These are phyloP conservation scores for Pseudotsuga menziesii DNA, from an alignment of 75 land plant species.

Conservation along the genomic window DNA sequence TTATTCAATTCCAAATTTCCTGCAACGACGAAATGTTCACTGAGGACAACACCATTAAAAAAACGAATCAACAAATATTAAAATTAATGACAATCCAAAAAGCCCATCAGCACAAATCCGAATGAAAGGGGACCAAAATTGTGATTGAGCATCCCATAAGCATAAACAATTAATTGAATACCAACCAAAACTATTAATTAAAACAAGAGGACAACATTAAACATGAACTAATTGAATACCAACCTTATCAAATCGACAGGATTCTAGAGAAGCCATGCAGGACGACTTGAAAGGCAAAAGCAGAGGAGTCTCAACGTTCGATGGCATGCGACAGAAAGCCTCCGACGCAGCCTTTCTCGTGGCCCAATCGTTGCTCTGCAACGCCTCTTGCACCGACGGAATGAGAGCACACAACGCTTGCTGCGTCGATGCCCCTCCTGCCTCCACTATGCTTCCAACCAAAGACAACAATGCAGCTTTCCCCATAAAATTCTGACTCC, in stretches of 20 bases:
- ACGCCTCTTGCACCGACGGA: slow-evolving; percentile 36
- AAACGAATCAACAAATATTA: background rate
- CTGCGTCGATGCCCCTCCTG: slow-evolving; percentile 28
- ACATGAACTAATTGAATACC: background rate
- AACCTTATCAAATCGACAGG: slow-evolving; percentile 87
- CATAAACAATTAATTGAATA: background rate
- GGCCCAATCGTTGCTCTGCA: slow-evolving; percentile 72
- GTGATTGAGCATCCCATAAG: background rate
- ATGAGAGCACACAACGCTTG: slow-evolving; percentile 34
- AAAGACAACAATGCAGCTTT: slow-evolving; percentile 66
- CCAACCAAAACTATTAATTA: too few species aligned
- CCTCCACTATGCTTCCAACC: slow-evolving; percentile 46
- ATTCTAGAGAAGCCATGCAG: slow-evolving; percentile 51
- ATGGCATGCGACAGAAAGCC: slow-evolving; percentile 36
- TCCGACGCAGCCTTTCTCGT: slow-evolving; percentile 81
- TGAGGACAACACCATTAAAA: background rate
- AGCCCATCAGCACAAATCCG: too few species aligned
- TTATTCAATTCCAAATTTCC: background rate
- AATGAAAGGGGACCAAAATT: too few species aligned
- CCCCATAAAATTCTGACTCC: slow-evolving; percentile 58
- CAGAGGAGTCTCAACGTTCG: slow-evolving; percentile 24
- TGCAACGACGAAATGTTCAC: background rate
- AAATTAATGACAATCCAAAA: background rate
- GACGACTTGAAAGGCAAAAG: slow-evolving; percentile 30
- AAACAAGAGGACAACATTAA: too few species aligned